phyloP scores from a whole-genome alignment of 148 eudicot genomes.

The Dianthus caryophyllus region DNA sequence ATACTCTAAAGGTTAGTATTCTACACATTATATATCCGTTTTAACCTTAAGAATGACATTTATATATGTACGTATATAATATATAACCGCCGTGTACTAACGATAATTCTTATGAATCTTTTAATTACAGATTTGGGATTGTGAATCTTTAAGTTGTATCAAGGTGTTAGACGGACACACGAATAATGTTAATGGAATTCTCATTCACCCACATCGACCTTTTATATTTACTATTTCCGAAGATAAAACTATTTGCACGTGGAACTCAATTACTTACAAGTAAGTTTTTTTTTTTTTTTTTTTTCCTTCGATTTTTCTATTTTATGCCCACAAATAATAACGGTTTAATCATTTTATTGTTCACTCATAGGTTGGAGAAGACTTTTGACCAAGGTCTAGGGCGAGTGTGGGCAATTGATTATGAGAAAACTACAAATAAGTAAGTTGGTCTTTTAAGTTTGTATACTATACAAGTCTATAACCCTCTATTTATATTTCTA shows the following conservation, averaged over 20 bases:
- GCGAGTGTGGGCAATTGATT: constrained; percentile 40
- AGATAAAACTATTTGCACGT: constrained; percentile 63
- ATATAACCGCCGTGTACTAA: background rate
- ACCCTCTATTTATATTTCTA: background rate
- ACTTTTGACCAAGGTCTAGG: constrained; percentile 38
- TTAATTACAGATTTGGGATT: constrained; percentile 64
- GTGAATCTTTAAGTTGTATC: constrained; percentile 60
- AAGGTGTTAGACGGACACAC: constrained; percentile 81
- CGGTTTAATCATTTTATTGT: no score
- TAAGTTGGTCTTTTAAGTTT: constrained; percentile 17
- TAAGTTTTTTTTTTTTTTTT: constrained; percentile 19
- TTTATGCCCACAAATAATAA: no score
- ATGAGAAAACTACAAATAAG: constrained; percentile 28
- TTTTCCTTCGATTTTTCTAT: no score
- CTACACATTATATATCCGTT: background rate
- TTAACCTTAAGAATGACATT: background rate
- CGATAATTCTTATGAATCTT: background rate
- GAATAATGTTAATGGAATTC: constrained; percentile 66
- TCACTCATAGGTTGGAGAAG: constrained; percentile 30
- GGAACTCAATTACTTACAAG: constrained; percentile 74
- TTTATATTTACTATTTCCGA: constrained; percentile 74
- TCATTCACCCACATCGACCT: constrained; percentile 72
- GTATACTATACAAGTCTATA: no score
- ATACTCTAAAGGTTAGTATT: constrained; percentile 57
- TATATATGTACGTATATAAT: no score